Conservation (phyloP, 179 eudicot species). For the Beta lomatogona region DNA sequence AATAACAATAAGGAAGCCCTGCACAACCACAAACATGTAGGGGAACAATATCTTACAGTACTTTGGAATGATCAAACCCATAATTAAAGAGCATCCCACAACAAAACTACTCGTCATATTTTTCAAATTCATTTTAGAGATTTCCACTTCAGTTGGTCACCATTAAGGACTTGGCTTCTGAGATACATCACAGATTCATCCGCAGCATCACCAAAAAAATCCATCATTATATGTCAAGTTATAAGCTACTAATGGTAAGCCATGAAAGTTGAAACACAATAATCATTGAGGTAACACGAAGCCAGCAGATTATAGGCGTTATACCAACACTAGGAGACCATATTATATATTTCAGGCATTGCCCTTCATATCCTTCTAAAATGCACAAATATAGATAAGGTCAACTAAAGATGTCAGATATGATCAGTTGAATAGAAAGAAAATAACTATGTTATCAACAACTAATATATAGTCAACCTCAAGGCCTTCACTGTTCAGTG, state of each 20-base stretch:
- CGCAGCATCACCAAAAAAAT: not conserved
- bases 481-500: constrained; percentile 95
- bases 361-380: not conserved
- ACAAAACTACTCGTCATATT: too few relatives aligned
- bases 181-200: not conserved
- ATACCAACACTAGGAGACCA: not conserved
- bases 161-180: not conserved
- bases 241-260: not conserved
- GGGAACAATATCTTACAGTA: too few relatives aligned
- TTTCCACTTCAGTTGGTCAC: not conserved
- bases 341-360: not conserved
- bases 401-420: not conserved
- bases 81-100: too few relatives aligned
- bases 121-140: not conserved
- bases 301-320: not conserved
- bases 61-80: too few relatives aligned
- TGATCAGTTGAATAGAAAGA: not conserved
- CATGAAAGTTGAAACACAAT: not conserved
- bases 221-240: not conserved
- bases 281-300: not conserved
- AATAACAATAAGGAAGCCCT: too few relatives aligned
- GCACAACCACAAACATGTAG: too few relatives aligned
- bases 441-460: constrained; percentile 7
- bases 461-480: constrained; percentile 54
- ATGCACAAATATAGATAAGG: not conserved